Conservation (phyloP, 78 protist genomes). For the Dictyostelium firmibasis region DNA sequence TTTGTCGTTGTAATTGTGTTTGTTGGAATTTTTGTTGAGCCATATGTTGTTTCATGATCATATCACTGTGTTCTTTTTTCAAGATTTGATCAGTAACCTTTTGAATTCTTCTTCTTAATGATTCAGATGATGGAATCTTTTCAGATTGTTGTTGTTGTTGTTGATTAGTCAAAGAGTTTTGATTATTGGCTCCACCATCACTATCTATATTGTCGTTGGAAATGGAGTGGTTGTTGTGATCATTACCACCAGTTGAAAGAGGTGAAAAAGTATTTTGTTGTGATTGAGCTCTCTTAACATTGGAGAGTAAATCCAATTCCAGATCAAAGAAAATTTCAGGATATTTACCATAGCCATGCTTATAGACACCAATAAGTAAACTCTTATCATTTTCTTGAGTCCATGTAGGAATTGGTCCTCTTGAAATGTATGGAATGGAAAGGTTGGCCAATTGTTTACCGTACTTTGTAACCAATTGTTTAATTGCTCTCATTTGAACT, state of each 20-base stretch:
- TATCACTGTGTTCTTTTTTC: not conserved
- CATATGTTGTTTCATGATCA: not conserved
- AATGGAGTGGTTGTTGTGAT: not conserved
- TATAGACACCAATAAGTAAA: conserved; percentile 66
- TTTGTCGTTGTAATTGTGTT: not conserved
- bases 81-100: conserved; percentile 23
- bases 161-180: not conserved
- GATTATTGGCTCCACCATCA: not conserved
- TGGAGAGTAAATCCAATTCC: not conserved
- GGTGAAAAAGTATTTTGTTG: not conserved
- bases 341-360: conserved; percentile 76
- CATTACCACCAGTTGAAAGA: not conserved
- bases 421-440: not conserved
- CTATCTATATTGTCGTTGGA: not conserved
- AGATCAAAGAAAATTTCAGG: conserved; percentile 42
- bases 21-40: conserved; percentile 14
- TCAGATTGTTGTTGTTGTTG: not conserved
- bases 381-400: conserved; percentile 27
- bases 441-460: conserved; percentile 39
- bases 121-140: conserved; percentile 43
- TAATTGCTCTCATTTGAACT: conserved; percentile 29
- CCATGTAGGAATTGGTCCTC: conserved; percentile 73
- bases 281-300: not conserved
- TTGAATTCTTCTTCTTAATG: conserved; percentile 47
- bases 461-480: conserved; percentile 1